Conservation (phyloP, 257 asterid species). For the Solanum tacnaense region DNA sequence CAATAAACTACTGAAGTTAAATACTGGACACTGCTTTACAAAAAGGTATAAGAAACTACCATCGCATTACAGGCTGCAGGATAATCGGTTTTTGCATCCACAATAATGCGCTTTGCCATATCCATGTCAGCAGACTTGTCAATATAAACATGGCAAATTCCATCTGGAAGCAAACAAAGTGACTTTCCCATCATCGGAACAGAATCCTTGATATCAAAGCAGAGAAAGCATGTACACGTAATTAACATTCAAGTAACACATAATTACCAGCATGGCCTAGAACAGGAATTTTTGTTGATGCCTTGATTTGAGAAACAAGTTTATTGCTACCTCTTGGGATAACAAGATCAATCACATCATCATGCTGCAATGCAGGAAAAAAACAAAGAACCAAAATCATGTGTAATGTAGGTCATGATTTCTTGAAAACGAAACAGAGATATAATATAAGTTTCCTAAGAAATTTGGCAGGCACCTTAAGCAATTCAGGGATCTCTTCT, state of each 20-base stretch:
- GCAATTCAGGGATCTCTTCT: constrained; percentile 77
- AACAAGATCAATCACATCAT: constrained; percentile 81
- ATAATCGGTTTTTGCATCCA: constrained; percentile 72
- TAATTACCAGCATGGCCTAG: constrained; percentile 78
- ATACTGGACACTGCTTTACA: background rate
- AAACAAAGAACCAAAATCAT: background rate
- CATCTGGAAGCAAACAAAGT: constrained; percentile 35
- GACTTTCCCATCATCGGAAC: background rate
- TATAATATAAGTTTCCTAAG: background rate
- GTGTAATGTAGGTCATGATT: background rate
- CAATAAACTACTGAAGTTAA: background rate
- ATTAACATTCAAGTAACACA: background rate
- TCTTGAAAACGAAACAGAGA: background rate
- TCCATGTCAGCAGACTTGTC: constrained; percentile 68
- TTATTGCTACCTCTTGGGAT: constrained; percentile 90
- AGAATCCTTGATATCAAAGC: background rate
- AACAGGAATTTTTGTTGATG: constrained; percentile 76
- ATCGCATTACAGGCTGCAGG: constrained; percentile 88
- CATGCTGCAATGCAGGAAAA: constrained; percentile 33
- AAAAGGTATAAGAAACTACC: constrained; percentile 25
- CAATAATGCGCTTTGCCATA: constrained; percentile 49
- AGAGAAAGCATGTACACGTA: background rate
- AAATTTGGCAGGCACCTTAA: constrained; percentile 31
- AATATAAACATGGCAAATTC: constrained; percentile 73
- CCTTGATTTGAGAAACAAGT: constrained; percentile 72